Conservation (phyloP, 2,329 filamentous ascomycete species). For the Chrysosphaeria jannelii region DNA sequence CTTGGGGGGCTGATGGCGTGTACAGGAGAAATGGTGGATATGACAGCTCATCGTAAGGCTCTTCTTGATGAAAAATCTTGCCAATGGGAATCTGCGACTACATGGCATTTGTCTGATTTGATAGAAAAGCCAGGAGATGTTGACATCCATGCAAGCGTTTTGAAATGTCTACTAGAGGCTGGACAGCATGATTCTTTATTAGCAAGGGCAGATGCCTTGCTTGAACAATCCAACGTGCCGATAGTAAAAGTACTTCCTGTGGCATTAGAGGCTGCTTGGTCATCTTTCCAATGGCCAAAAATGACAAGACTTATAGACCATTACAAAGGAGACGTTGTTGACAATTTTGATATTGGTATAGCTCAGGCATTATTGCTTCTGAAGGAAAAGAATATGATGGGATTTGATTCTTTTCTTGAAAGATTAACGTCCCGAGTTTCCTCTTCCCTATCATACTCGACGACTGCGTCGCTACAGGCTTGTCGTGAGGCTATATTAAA, state of each 20-base stretch:
- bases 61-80: slow-evolving; percentile 80
- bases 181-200: slow-evolving; percentile 76
- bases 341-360: slow-evolving; percentile 60
- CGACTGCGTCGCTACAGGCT: slow-evolving; percentile 52
- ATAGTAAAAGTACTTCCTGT: slow-evolving; percentile 44
- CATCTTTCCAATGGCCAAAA: slow-evolving; percentile 52
- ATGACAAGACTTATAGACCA: slow-evolving; percentile 33
- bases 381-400: slow-evolving; percentile 16
- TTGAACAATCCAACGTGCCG: slow-evolving; percentile 13
- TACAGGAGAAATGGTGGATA: slow-evolving; percentile 25
- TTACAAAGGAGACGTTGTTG: slow-evolving; percentile 17
- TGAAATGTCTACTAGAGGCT: slow-evolving; percentile 80
- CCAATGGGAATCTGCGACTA: slow-evolving; percentile 79
- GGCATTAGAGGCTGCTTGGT: slow-evolving; percentile 77
- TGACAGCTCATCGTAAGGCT: slow-evolving; percentile 85
- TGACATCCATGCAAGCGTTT: slow-evolving; percentile 52
- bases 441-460: slow-evolving; percentile 41
- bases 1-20: slow-evolving; percentile 82
- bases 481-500: slow-evolving; percentile 66
- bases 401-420: slow-evolving; percentile 26
- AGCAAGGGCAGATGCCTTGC: slow-evolving; percentile 44
- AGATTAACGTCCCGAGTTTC: slow-evolving; percentile 40
- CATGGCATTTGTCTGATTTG: slow-evolving; percentile 85
- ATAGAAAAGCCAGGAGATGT: slow-evolving; percentile 47
- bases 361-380: slow-evolving; percentile 35